Evolutionary conservation across 225 moss, liverwort and hornwort genomes (phyloP).

Genomic region (Marchantia polymorpha): DNA sequence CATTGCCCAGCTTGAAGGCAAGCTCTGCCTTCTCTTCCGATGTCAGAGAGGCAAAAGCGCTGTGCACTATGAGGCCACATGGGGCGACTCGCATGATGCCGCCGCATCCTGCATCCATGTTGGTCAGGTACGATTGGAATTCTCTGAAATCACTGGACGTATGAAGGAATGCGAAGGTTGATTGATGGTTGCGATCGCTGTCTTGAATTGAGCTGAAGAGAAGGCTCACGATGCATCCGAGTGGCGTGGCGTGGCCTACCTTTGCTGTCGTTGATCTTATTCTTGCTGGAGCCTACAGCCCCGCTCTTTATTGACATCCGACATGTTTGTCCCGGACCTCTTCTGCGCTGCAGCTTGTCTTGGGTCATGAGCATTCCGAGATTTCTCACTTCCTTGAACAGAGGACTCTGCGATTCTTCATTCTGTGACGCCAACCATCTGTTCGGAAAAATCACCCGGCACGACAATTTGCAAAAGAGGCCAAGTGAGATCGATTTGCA

Average conservation of each 20-base stretch:
- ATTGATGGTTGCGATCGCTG: background rate
- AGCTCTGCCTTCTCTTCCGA: conserved; percentile 37
- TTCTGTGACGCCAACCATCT: conserved; percentile 42
- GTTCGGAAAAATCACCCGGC: background rate
- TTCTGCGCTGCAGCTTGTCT: conserved; percentile 27
- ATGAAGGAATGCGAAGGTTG: background rate
- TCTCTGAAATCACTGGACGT: background rate
- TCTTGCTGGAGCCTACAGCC: conserved; percentile 35
- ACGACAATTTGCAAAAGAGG: background rate
- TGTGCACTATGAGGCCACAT: conserved; percentile 36
- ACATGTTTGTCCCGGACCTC: conserved; percentile 42
- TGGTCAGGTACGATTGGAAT: background rate
- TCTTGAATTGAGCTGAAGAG: background rate
- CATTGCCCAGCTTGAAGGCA: conserved; percentile 41
- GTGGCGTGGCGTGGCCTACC: conserved; percentile 28
- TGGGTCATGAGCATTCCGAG: conserved; percentile 36
- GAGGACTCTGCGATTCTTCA: conserved; percentile 33
- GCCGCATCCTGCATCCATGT: conserved; percentile 29
- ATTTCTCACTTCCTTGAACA: conserved; percentile 33
- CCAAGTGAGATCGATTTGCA: background rate
- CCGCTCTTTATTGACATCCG: conserved; percentile 39
- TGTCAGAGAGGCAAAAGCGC: conserved; percentile 34
- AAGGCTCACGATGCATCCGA: no score
- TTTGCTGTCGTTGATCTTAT: conserved; percentile 46
- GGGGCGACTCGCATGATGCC: conserved; percentile 46